Evolutionary conservation across 306 rosid genomes (phyloP), one percentile per base, ranked within the genome.

Genomic region (Cucurbita pepo): DNA sequence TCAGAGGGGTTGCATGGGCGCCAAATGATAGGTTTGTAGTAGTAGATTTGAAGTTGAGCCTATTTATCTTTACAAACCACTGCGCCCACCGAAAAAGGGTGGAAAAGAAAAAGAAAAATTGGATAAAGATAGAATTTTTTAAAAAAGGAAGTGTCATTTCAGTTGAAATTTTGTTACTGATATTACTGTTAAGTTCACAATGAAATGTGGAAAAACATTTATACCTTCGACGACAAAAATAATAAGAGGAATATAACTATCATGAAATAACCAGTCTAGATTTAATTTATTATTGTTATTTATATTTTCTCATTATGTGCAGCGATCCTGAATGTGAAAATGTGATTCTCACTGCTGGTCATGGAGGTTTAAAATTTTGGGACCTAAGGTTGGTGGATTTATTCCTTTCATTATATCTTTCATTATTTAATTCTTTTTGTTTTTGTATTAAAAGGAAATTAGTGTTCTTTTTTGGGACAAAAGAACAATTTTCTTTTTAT

Each of bases 301-400:
- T 40, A 15, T 12, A 37, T 18, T 22, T 69, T 50, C 58, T 30
- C 36, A 69, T 69, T 69, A 22, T 47, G 55, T 74, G 58, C 92
- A 90, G 95, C 45, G 81, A 83, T 75, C 86, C 86, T 30, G 99
- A 89, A 78, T 72, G 83, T 83, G 83, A 85, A 72, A 90, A 87
- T 83, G 78, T 91, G 76, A 75, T 94, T 81, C 82, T 82, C 11
- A 91, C 95, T 40, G 97, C 96, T 77, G 90, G 97, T 55, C 97
- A 94, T 77, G 97, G 88, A 71, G 91, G 96, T 77, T 81, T 94
- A 22, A 91, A 91, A 82, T 91, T 94, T 81, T 94, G 99, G 99
- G 99, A 91, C 81, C 77, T 94, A 30, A 90, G 95, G 98, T 90
- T 57, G 81, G 83, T 77, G 43, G 43, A 36, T 36, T 55, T 22